Base-by-base conservation (phyloP, 495 filamentous ascomycete species). In the Penicillium cataractarum region DNA sequence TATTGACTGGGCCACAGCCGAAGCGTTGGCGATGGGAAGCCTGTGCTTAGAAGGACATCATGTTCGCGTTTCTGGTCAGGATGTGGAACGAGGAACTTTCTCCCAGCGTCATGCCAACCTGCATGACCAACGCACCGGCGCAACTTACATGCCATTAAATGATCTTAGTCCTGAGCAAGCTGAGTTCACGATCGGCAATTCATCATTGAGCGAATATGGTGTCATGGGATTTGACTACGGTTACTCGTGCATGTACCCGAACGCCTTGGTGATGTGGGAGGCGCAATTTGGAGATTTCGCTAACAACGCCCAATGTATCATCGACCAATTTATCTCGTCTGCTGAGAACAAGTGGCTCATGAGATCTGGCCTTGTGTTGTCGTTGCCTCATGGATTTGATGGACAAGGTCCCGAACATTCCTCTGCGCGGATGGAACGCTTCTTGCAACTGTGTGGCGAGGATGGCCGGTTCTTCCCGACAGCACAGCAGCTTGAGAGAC, bases 381-480 rank as follows among this genome's bases (percentile, higher is more conserved):
- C 48, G 7, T 29, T 51, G 48, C 48, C 22, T 5, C 48, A 51
- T 51, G 48, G 24, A 26, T 51, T 51, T 51, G 48, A 51, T 10
- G 48, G 48, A 31, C 22, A 51, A 31, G 48, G 48, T 29, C 48
- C 48, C 2, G 48, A 51, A 29, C 48, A 51, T 13, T 51, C 48
- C 12, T 51, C 48, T 3, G 48, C 22, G 13, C 22, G 48, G 24
- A 51, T 51, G 48, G 48, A 51, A 5, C 48, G 48, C 10, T 51
- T 29, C 48, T 31, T 51, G 22, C 48, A 29, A n/a, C 15, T 51
- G 9, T 22, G 44, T 13, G 9, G 44, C n/a, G 44, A 49, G 44
- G 44, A 49, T 49, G 44, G 44, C 12, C n/a, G 44, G 12, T 49
- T 49, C 44, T 49, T 49, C 44, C 44, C 44, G 3, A 49, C 44